Conservation (phyloP, 345 rosid genomes). For the Fremontodendron californicum region DNA sequence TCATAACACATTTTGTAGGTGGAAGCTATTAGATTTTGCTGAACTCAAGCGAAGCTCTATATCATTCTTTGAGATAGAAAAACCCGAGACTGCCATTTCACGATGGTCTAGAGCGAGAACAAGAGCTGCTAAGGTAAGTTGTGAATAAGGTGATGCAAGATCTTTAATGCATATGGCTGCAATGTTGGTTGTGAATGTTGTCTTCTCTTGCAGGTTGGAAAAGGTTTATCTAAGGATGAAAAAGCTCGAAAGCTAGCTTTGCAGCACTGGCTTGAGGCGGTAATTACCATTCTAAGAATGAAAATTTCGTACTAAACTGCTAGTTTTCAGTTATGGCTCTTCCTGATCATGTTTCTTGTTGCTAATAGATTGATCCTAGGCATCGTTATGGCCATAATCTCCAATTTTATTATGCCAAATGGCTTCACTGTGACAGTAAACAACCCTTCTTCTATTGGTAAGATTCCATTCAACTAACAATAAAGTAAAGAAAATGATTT, state of each 20-base stretch:
- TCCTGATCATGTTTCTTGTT: conserved; percentile 17
- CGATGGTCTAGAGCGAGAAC: conserved; percentile 94
- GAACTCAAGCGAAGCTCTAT: conserved; percentile 89
- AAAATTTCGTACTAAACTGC: neutral
- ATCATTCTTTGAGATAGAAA: conserved; percentile 80
- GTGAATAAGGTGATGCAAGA: neutral
- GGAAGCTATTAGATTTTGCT: conserved; percentile 89
- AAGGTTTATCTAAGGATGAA: conserved; percentile 80
- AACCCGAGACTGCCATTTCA: conserved; percentile 72
- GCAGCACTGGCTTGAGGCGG: conserved; percentile 97
- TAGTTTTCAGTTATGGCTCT: conserved; percentile 4
- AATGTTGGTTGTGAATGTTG: neutral
- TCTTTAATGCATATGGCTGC: neutral
- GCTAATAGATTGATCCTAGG: conserved; percentile 78
- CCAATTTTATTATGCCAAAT: conserved; percentile 74
- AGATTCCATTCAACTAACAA: conserved; percentile 13
- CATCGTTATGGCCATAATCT: conserved; percentile 97
- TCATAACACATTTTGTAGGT: conserved; percentile 40
- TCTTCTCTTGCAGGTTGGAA: conserved; percentile 57
- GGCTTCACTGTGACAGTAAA: conserved; percentile 82
- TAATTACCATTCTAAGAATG: conserved; percentile 31
- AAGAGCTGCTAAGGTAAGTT: conserved; percentile 74
- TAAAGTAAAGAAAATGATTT: neutral
- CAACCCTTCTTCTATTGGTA: conserved; percentile 93
- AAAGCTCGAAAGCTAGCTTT: conserved; percentile 86